Conservation (phyloP, 23 red algal genomes). For the Agarophyton chilense region DNA sequence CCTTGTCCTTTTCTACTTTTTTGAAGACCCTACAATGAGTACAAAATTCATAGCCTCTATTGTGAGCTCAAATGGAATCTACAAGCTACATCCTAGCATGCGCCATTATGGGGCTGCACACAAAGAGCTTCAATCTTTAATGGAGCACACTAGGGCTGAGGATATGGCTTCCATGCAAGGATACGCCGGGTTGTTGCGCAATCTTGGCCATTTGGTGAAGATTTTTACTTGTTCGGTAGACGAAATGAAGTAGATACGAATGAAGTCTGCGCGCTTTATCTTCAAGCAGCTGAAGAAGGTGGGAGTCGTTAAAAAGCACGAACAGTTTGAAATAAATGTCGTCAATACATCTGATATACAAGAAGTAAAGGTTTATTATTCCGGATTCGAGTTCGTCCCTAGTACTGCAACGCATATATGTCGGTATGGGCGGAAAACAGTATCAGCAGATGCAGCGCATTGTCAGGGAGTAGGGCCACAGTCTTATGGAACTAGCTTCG, state of each 20-base stretch:
- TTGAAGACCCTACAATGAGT: too few species aligned
- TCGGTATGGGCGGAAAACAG: not conserved
- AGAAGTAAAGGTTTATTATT: slow-evolving; percentile 3
- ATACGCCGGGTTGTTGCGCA: not conserved
- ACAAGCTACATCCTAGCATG: too few species aligned
- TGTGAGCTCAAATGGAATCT: too few species aligned
- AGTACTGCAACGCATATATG: not conserved
- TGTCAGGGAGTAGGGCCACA: slow-evolving; percentile 16
- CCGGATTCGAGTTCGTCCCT: slow-evolving; percentile 17
- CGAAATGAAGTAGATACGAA: not conserved
- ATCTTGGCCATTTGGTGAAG: not conserved
- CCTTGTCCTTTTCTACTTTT: too few species aligned
- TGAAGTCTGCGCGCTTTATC: not conserved
- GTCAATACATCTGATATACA: slow-evolving; percentile 19
- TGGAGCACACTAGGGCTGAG: too few species aligned
- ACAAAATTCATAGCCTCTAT: too few species aligned
- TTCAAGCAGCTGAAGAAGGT: slow-evolving; percentile 14
- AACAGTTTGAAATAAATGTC: not conserved
- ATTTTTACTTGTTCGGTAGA: not conserved
- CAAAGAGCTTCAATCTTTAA: too few species aligned
- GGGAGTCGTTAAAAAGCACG: not conserved
- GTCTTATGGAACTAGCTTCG: slow-evolving; percentile 28
- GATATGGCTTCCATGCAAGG: not conserved
- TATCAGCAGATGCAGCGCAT: slow-evolving; percentile 40
- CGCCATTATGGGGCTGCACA: too few species aligned